Conservation (phyloP, 106 monocot species). For the Platanthera guangdongensis region DNA sequence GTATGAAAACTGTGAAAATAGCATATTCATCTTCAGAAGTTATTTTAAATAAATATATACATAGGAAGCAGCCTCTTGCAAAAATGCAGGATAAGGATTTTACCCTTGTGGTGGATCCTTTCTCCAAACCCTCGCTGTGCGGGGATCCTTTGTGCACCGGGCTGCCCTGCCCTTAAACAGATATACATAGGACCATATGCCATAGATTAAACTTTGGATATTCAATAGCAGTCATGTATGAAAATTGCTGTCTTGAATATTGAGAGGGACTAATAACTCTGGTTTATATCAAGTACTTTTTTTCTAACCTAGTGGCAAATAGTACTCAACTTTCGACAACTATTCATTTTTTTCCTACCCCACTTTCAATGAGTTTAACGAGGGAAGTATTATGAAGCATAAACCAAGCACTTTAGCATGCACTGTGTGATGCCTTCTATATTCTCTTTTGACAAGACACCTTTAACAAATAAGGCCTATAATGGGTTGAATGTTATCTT, state of each 20-base stretch:
- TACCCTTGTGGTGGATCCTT: too few relatives aligned
- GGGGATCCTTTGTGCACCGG: too few relatives aligned
- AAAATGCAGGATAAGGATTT: too few relatives aligned
- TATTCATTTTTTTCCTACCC: background rate
- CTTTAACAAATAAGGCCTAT: background rate
- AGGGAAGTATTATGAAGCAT: background rate
- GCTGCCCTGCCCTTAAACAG: too few relatives aligned
- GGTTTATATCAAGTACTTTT: background rate
- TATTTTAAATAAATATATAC: background rate
- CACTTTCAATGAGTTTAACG: background rate
- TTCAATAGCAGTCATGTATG: background rate
- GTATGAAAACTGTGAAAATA: background rate
- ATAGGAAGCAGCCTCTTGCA: background rate
- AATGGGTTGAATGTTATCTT: background rate
- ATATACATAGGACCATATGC: background rate
- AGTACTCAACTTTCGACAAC: background rate
- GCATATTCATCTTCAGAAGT: background rate
- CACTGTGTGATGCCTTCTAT: background rate
- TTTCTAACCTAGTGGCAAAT: background rate
- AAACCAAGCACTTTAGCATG: background rate
- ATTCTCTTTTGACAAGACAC: background rate
- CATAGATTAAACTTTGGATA: background rate
- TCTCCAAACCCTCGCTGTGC: too few relatives aligned
- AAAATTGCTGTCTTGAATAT: background rate
- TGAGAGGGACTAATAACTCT: background rate